phyloP scores from a whole-genome alignment of 2,329 filamentous ascomycete genomes.

The Laburnicola sp. region DNA sequence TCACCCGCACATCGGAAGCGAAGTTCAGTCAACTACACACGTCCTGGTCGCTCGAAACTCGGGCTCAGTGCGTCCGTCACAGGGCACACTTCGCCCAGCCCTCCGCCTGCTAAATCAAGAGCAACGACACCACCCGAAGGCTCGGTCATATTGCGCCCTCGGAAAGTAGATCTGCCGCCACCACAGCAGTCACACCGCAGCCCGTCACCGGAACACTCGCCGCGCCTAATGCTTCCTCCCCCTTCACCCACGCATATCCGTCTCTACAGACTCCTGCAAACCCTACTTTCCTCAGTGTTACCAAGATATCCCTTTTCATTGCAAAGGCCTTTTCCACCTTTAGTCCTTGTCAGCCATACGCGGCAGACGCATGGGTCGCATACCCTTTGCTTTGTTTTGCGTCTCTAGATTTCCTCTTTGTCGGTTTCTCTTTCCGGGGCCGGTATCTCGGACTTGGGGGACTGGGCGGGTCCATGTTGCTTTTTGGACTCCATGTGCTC shows the following conservation, averaged over 20 bases:
- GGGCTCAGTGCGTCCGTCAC: constrained; percentile 27
- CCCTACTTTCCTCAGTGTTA: constrained; percentile 37
- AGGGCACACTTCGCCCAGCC: constrained; percentile 40
- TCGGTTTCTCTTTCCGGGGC: constrained; percentile 18
- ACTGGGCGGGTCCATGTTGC: constrained; percentile 45
- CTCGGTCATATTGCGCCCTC: constrained; percentile 34
- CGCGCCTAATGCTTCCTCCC: constrained; percentile 41
- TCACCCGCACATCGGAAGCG: constrained; percentile 27
- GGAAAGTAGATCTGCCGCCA: constrained; percentile 33
- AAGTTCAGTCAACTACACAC: constrained; percentile 30
- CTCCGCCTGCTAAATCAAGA: constrained; percentile 22
- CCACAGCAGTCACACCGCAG: constrained; percentile 7
- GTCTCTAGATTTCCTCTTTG: constrained; percentile 60
- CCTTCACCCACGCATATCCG: constrained; percentile 16
- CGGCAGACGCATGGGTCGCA: constrained; percentile 64
- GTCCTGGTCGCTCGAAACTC: constrained; percentile 40
- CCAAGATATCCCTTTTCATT: constrained; percentile 66
- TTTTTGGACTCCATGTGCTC: constrained; percentile 54
- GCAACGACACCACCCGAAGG: constrained; percentile 31
- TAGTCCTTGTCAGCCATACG: constrained; percentile 71
- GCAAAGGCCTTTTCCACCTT: constrained; percentile 68
- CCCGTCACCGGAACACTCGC: constrained; percentile 11
- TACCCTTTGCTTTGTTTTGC: constrained; percentile 71
- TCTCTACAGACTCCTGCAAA: constrained; percentile 21
- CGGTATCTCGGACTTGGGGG: constrained; percentile 35